Evolutionary conservation across 2,329 filamentous ascomycete species (phyloP).

Genomic region (Botrytis aclada): DNA sequence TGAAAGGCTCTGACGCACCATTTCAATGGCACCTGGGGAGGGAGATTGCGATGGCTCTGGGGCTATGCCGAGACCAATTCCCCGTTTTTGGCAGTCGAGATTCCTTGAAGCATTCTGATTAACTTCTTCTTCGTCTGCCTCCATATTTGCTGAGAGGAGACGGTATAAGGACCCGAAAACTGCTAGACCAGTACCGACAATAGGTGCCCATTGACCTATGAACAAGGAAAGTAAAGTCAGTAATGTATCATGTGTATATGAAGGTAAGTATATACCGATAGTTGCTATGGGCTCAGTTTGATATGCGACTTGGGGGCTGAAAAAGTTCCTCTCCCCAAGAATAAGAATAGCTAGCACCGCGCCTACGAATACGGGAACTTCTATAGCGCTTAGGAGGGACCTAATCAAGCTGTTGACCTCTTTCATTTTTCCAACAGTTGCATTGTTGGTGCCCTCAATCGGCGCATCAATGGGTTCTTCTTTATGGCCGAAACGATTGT

Average conservation of each 20-base stretch:
- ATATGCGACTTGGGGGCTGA: constrained; percentile 52
- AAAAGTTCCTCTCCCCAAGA: constrained; percentile 63
- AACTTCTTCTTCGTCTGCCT: constrained; percentile 16
- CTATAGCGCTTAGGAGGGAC: constrained; percentile 52
- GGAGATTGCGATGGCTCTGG: constrained; percentile 16
- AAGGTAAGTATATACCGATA: constrained; percentile 48
- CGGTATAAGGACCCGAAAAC: constrained; percentile 58
- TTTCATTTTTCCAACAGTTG: constrained; percentile 51
- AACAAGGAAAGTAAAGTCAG: constrained; percentile 34
- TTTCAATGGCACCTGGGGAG: constrained; percentile 2
- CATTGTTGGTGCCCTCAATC: constrained; percentile 54
- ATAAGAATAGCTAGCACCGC: constrained; percentile 58
- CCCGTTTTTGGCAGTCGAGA: constrained; percentile 12
- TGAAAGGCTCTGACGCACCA: constrained; percentile 18
- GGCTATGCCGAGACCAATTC: background rate
- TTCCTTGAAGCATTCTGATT: constrained; percentile 5
- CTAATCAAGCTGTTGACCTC: constrained; percentile 54
- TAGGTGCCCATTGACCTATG: constrained; percentile 57
- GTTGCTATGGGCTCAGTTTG: constrained; percentile 61
- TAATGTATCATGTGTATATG: constrained; percentile 8
- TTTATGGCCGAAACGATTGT: constrained; percentile 41
- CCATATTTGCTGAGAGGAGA: constrained; percentile 38
- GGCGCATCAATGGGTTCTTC: constrained; percentile 39
- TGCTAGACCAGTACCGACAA: constrained; percentile 57
- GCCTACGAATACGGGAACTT: constrained; percentile 56